Percentiles rank a stretch among this genome's conserved stretches.
Conservation (phyloP, 2,329 filamentous ascomycete genomes). For the Cladosporium colombiae region DNA sequence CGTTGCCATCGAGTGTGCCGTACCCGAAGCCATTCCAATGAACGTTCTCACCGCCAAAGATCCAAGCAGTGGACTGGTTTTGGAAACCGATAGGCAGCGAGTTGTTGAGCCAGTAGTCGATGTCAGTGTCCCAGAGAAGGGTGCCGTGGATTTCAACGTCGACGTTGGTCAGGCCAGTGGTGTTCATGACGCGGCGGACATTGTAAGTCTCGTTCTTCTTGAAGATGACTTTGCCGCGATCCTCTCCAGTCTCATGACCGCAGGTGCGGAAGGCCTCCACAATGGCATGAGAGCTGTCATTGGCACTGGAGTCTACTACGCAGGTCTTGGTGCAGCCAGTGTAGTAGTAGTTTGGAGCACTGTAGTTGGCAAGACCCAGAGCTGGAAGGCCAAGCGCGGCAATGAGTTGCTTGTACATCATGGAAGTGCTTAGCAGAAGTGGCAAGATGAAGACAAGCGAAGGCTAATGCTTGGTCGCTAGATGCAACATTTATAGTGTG, state of each 20-base stretch:
- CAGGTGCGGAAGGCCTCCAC: slow-evolving; percentile 53
- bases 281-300: slow-evolving; percentile 54
- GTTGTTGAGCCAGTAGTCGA: slow-evolving; percentile 55
- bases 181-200: slow-evolving; percentile 54
- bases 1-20: slow-evolving; percentile 61
- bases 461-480: background rate
- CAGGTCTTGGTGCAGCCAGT: slow-evolving; percentile 16
- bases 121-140: slow-evolving; percentile 45
- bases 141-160: slow-evolving; percentile 53
- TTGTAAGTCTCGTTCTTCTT: slow-evolving; percentile 49
- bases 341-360: slow-evolving; percentile 5
- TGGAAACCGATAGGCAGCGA: slow-evolving; percentile 57
- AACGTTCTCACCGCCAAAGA: slow-evolving; percentile 57
- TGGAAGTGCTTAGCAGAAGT: background rate
- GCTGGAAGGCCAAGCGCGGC: slow-evolving; percentile 18
- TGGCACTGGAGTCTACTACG: slow-evolving; percentile 29
- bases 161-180: slow-evolving; percentile 48
- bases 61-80: slow-evolving; percentile 57
- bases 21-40: slow-evolving; percentile 51
- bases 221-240: slow-evolving; percentile 51
- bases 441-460: slow-evolving; percentile 4
- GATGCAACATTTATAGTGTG: background rate
- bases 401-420: slow-evolving; percentile 17
- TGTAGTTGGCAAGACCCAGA: slow-evolving; percentile 2
- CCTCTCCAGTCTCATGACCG: slow-evolving; percentile 39